Conservation (phyloP, 2,329 filamentous ascomycete genomes). For the Thelonectria blattea region DNA sequence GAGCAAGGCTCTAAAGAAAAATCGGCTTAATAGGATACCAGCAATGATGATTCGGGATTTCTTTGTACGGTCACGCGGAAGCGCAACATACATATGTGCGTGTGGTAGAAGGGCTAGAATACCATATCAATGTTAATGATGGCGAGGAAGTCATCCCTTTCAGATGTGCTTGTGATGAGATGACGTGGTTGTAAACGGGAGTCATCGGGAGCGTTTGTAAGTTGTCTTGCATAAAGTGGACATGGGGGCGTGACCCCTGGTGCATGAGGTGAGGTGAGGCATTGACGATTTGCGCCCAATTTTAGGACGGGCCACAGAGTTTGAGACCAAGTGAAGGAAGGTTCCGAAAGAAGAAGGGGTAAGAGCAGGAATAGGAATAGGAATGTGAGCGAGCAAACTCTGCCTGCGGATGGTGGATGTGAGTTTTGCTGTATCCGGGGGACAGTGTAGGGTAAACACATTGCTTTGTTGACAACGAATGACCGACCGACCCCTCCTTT, state of each 20-base stretch:
- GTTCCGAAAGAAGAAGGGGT: neutral
- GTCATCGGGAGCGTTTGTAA: constrained; percentile 5
- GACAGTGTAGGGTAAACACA: neutral
- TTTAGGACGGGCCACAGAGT: constrained; percentile 6
- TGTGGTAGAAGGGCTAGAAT: neutral
- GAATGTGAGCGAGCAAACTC: neutral
- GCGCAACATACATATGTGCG: neutral
- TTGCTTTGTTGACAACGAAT: constrained; percentile 1
- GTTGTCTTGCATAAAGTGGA: constrained; percentile 24
- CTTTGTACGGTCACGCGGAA: neutral
- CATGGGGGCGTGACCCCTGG: constrained; percentile 19
- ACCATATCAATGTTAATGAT: neutral
- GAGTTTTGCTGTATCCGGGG: neutral
- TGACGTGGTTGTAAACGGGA: constrained; percentile 17
- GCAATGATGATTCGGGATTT: neutral
- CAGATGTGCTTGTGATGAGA: neutral
- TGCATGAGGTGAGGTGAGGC: constrained; percentile 10
- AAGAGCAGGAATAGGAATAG: neutral
- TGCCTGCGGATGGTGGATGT: neutral
- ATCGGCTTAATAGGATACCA: constrained; percentile 1
- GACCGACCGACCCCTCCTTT: constrained; percentile 11
- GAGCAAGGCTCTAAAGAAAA: constrained; percentile 38
- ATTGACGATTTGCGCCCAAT: constrained; percentile 20
- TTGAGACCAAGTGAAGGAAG: neutral
- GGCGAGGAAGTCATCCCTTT: too few species aligned